phyloP scores from a whole-genome alignment of 2,329 filamentous ascomycete species.

The Stachybotrys echinatus region DNA sequence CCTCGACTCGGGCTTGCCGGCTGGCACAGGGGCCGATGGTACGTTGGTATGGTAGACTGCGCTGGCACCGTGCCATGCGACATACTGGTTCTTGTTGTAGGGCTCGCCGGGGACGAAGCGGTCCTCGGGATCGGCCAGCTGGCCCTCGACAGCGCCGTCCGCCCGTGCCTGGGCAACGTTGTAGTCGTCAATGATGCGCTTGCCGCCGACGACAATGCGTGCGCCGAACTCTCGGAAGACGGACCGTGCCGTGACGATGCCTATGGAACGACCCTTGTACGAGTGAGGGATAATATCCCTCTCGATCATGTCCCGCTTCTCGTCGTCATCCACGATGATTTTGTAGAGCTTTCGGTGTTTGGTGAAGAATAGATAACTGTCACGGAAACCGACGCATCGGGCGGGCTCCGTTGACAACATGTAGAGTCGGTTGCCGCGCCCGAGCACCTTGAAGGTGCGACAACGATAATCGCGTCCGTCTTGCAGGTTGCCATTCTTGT shows the following conservation, averaged over 20 bases:
- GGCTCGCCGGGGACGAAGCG: slow-evolving; percentile 68
- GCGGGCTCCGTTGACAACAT: slow-evolving; percentile 98
- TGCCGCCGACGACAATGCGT: slow-evolving; percentile 87
- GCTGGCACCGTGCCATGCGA: slow-evolving; percentile 96
- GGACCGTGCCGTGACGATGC: slow-evolving; percentile 91
- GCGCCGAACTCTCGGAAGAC: slow-evolving; percentile 97
- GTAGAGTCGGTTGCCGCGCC: slow-evolving; percentile 80
- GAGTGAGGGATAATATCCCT: slow-evolving; percentile 94
- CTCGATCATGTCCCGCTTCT: slow-evolving; percentile 94
- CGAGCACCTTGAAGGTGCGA: slow-evolving; percentile 86
- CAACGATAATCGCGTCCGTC: slow-evolving; percentile 90
- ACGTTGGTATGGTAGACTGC: slow-evolving; percentile 85
- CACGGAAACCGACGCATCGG: slow-evolving; percentile 91
- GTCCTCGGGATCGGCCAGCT: slow-evolving; percentile 87
- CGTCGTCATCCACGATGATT: slow-evolving; percentile 96
- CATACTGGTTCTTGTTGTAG: slow-evolving; percentile 99
- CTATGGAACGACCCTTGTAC: slow-evolving; percentile 96
- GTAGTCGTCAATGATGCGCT: slow-evolving; percentile 84
- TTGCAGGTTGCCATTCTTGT: slow-evolving; percentile 77
- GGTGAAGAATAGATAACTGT: slow-evolving; percentile 98
- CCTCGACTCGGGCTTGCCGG: slow-evolving; percentile 74
- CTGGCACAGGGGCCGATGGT: slow-evolving; percentile 69
- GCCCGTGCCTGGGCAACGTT: slow-evolving; percentile 69
- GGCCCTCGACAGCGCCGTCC: slow-evolving; percentile 78
- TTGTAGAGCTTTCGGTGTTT: slow-evolving; percentile 96